A percentile compares a stretch with the other conserved stretches of the same genome.
These are phyloP conservation scores for Solanum hybrid DNA, from an alignment of 305 asterid genomes.

Conservation along the genomic window DNA sequence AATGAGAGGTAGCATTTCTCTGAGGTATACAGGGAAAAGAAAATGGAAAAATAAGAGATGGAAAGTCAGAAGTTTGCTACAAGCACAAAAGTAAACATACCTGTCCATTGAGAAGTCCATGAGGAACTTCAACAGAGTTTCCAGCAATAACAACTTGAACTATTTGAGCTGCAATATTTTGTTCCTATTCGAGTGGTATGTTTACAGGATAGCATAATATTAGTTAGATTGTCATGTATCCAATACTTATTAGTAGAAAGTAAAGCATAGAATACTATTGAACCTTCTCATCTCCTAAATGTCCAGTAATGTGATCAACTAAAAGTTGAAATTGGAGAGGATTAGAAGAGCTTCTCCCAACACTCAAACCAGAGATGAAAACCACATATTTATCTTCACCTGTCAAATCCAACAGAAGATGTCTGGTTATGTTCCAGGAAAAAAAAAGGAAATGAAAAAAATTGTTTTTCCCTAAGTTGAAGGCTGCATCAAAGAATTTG, in stretches of 20 bases:
- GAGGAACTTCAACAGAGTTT: conserved; percentile 68
- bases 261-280: conserved; percentile 10
- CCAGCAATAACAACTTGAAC: conserved; percentile 93
- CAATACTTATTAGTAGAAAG: conserved; percentile 2
- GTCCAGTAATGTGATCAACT: conserved; percentile 95
- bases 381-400: conserved; percentile 89
- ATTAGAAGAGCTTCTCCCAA: conserved; percentile 68
- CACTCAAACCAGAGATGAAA: conserved; percentile 77
- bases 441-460: neutral
- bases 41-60: neutral
- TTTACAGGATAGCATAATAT: conserved; percentile 10
- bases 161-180: conserved; percentile 73
- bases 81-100: conserved; percentile 25
- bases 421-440: neutral
- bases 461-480: neutral
- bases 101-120: conserved; percentile 84
- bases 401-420: conserved; percentile 17
- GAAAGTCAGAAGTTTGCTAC: neutral
- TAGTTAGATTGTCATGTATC: conserved; percentile 8
- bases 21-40: neutral
- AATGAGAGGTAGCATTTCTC: neutral
- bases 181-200: conserved; percentile 51
- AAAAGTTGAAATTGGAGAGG: conserved; percentile 91
- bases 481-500: neutral
- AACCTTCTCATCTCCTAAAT: conserved; percentile 94